Conservation (phyloP, 2,329 filamentous ascomycete species). For the Truncatella angustata region DNA sequence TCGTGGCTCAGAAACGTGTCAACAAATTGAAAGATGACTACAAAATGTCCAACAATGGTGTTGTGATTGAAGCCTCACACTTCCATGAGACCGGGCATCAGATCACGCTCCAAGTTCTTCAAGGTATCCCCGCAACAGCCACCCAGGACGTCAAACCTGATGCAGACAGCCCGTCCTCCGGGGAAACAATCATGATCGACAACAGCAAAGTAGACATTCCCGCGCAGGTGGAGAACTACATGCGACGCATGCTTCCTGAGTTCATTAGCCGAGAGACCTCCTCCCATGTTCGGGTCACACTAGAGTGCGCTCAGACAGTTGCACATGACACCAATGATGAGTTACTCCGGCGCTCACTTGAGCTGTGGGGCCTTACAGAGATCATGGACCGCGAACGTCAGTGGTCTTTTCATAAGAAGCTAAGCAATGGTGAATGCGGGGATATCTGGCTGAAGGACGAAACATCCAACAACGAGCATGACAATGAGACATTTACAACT, state of each 20-base stretch:
- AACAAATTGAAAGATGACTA: slow-evolving; percentile 53
- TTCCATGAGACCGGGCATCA: slow-evolving; percentile 51
- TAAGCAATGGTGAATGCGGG: slow-evolving; percentile 37
- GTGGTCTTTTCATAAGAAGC: slow-evolving; percentile 55
- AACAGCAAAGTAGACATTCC: slow-evolving; percentile 60
- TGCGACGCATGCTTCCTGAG: slow-evolving; percentile 55
- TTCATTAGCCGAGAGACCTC: slow-evolving; percentile 61
- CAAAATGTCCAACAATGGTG: slow-evolving; percentile 46
- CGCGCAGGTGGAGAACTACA: slow-evolving; percentile 57
- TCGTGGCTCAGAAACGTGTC: slow-evolving; percentile 58
- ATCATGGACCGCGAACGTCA: slow-evolving; percentile 63
- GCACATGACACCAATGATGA: slow-evolving; percentile 50
- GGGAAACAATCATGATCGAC: slow-evolving; percentile 54
- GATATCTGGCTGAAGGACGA: slow-evolving; percentile 50
- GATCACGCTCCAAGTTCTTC: slow-evolving; percentile 41
- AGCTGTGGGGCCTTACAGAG: slow-evolving; percentile 65
- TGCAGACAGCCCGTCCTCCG: slow-evolving; percentile 26
- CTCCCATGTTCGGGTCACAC: slow-evolving; percentile 56
- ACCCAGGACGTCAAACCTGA: slow-evolving; percentile 26
- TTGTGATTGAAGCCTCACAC: slow-evolving; percentile 56
- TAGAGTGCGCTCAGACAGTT: slow-evolving; percentile 47
- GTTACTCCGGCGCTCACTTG: slow-evolving; percentile 55
- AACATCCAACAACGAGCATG: slow-evolving; percentile 47
- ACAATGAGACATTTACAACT: slow-evolving; percentile 45
- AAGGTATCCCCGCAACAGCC: slow-evolving; percentile 32